Evolutionary conservation across 352 stramenopile species (phyloP), one percentile per base, ranked within the genome.

Genomic region (Pythium vanterpoolii): DNA sequence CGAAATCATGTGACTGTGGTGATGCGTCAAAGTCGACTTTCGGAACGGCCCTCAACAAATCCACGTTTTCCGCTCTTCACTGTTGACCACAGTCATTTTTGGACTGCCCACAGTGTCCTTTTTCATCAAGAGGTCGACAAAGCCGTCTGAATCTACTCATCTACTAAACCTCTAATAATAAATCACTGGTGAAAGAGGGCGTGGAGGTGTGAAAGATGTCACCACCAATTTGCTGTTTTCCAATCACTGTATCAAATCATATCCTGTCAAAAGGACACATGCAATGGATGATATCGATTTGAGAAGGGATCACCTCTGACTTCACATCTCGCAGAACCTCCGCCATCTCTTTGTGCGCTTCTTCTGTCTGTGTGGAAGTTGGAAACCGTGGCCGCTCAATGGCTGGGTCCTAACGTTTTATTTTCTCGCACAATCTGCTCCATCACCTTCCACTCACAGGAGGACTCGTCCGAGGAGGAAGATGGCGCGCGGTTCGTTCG

Each of bases 351-450:
- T 28, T 56, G n/a, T n/a, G 48, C 18, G 33, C 33, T 38, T 38
- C 16, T 36, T 56, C n/a, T n/a, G n/a, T 56, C 50, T 57, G 50
- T 57, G 50, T 45, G 48, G 34, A 56, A 40, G 28, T 23, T 53
- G 46, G 28, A 48, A 57, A 57, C 50, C 39, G 50, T 45, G 33
- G 24, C 34, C 14, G 33, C 19, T 44, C 48, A 5, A 10, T 51
- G 13, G 44, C 34, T 16, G 4, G 14, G 4, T 9, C 34, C 34
- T 16, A 18, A 26, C 19, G 28, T 18, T 18, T 21, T 18, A 14
- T n/a, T 19, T 57, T 24, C 50, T 57, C 34, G 33, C 50, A 57
- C 50, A 57, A 24, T 57, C 38, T 9, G 18, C 38, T 16, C 38
- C 26, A 38, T 24, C 36, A 36, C 27, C 36, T 57, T 31, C 50